Conservation (phyloP, 1,139 yeast genomes). For the Debaryomyces sp. region DNA sequence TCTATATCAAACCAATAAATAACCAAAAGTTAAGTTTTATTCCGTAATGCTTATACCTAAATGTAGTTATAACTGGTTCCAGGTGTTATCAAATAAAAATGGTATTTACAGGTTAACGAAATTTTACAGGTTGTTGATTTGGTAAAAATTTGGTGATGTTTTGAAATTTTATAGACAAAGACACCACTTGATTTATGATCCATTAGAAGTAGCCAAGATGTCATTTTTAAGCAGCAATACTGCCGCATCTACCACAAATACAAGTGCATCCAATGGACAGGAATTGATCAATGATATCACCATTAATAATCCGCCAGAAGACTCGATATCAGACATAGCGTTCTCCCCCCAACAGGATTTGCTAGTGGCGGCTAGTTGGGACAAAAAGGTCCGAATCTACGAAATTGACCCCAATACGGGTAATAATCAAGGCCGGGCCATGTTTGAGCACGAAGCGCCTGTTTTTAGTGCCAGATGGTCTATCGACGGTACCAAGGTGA, state of each 20-base stretch:
- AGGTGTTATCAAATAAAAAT: neutral
- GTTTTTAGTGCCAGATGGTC: constrained; percentile 85
- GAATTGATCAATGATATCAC: constrained; percentile 75
- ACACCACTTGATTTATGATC: neutral
- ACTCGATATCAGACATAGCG: constrained; percentile 81
- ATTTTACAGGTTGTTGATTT: constrained; percentile 1
- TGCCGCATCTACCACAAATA: constrained; percentile 17
- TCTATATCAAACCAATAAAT: neutral
- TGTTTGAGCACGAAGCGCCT: constrained; percentile 90
- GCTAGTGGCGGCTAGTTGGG: constrained; percentile 89
- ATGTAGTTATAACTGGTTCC: neutral
- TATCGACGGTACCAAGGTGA: constrained; percentile 81
- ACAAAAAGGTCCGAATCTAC: constrained; percentile 89
- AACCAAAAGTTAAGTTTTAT: neutral
- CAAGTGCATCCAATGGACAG: constrained; percentile 58
- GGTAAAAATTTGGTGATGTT: constrained; percentile 7
- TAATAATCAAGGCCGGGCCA: constrained; percentile 80
- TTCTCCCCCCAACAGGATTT: constrained; percentile 94
- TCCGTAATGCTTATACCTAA: neutral
- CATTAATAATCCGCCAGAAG: constrained; percentile 88
- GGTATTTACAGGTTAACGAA: neutral
- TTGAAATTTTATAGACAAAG: neutral
- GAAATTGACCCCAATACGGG: constrained; percentile 74
- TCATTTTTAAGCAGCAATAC: constrained; percentile 31
- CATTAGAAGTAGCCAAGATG: constrained; percentile 16